A percentile compares a stretch with the other conserved stretches of the same genome.
phyloP scores from a whole-genome alignment of 805 yeast genomes.

The Ogataea philodendri region DNA sequence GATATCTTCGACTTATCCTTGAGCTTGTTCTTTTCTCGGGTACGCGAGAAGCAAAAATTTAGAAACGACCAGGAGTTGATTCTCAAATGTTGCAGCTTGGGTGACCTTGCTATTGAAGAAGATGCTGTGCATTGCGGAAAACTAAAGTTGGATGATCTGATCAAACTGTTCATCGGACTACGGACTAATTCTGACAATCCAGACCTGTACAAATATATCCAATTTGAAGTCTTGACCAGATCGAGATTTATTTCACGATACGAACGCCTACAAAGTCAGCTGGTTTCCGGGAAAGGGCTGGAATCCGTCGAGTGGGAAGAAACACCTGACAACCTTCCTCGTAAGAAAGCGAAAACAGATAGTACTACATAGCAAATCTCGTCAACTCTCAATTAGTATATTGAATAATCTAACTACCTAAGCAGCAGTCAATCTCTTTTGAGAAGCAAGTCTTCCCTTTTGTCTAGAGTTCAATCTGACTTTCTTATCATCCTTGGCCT shows the following conservation, averaged over 20 bases:
- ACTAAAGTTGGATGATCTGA: constrained; percentile 22
- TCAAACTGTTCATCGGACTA: constrained; percentile 20
- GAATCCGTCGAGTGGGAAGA: constrained; percentile 16
- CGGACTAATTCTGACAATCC: constrained; percentile 24
- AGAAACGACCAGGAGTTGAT: constrained; percentile 15
- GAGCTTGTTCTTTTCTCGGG: constrained; percentile 9
- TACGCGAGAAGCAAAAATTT: constrained; percentile 14
- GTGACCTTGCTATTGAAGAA: constrained; percentile 25
- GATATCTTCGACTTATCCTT: constrained; percentile 14
- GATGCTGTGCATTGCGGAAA: constrained; percentile 21
- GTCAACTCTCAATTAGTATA: constrained; percentile 14
- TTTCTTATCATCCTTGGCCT: constrained; percentile 57
- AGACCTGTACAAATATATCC: constrained; percentile 26
- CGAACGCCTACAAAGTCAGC: constrained; percentile 6
- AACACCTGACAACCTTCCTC: constrained; percentile 4
- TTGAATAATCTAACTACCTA: constrained; percentile 23
- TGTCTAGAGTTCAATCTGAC: constrained; percentile 87
- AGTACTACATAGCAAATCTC: constrained; percentile 6
- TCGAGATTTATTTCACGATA: constrained; percentile 16
- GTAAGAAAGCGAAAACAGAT: constrained; percentile 6
- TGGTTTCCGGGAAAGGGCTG: constrained; percentile 20
- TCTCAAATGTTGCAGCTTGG: constrained; percentile 22
- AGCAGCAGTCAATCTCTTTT: constrained; percentile 79
- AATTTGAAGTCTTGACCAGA: constrained; percentile 19
- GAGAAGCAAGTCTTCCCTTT: constrained; percentile 85